Evolutionary conservation across 2,329 filamentous ascomycete species (phyloP).

Genomic region (Emergomyces pasteurianus): DNA sequence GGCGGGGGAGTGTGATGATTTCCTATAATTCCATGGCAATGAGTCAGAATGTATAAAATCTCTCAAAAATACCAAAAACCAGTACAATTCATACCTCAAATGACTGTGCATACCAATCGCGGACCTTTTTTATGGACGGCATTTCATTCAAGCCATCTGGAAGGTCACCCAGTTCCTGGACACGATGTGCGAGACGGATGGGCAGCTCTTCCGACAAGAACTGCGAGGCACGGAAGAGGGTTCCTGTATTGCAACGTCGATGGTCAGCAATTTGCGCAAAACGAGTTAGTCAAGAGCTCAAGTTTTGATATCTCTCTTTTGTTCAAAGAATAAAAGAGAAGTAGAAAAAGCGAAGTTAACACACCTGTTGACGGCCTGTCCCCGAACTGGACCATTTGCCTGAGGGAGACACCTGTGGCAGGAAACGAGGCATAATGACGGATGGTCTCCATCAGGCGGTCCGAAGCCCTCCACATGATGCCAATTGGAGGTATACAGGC

Average conservation of each 20-base stretch:
- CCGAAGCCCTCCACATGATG: constrained; percentile 82
- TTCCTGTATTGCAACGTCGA: constrained; percentile 46
- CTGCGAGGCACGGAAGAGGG: constrained; percentile 91
- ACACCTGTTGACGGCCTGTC: constrained; percentile 81
- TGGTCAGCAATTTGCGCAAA: neutral
- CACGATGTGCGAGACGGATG: constrained; percentile 89
- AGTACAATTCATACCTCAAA: constrained; percentile 65
- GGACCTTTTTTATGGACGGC: constrained; percentile 88
- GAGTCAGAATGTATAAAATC: constrained; percentile 5
- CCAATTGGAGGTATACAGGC: constrained; percentile 1
- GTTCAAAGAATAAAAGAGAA: too few relatives aligned
- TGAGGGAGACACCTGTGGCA: constrained; percentile 86
- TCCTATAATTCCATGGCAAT: constrained; percentile 42
- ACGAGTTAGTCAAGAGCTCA: neutral
- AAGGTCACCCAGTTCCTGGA: constrained; percentile 82
- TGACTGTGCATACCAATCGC: constrained; percentile 98
- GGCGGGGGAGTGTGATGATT: constrained; percentile 76
- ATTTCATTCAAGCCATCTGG: constrained; percentile 96
- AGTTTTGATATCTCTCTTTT: neutral
- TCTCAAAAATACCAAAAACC: neutral
- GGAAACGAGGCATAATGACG: constrained; percentile 94
- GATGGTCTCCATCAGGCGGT: constrained; percentile 92
- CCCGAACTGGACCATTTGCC: constrained; percentile 99
- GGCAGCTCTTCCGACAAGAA: constrained; percentile 97
- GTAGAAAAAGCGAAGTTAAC: constrained; percentile 13